Evolutionary conservation across 2,329 filamentous ascomycete genomes (phyloP), one percentile per base, ranked within the genome.

Genomic region (Ceratocystis variospora): DNA sequence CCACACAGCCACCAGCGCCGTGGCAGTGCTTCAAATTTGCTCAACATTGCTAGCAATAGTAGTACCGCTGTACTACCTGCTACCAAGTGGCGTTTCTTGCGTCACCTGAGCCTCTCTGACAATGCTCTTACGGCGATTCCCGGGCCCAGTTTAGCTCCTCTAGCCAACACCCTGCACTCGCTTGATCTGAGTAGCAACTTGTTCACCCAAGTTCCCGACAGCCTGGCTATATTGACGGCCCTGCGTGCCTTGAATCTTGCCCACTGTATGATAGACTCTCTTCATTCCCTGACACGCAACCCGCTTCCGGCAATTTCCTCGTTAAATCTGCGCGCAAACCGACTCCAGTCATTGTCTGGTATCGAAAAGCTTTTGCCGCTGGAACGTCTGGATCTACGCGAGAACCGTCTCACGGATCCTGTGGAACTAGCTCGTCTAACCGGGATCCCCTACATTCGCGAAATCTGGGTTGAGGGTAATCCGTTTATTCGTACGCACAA

Each of bases 261-360:
- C 3, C 89, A 96, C 72, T 97, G 93, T 80, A 96, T 97, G 92
- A 97, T 99, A 69, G 89, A 93, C 71, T 94, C 91, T 17, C 80
- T 99, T 66, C 89, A 95, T 72, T 96, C 93, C 1, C 79, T 99
- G 53, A 86, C 86, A 1, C 86, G 88, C 69, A 94, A 88, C 72
- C 90, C 94, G 12, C 81, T 99, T 4, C 93, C 94, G 33, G 93
- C 94, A 22, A 96, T 99, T 69, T 95, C 89, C 1, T 92, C 92
- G 0, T 79, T 99, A 67, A 97, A 97, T 72, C 82, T 99, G 66
- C 87, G 93, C 67, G 89, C 85, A 62, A 99, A 99, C 74, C 86
- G 92, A 59, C 81, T 99, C 68, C 83, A 85, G 67, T 96, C 91
- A 1, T 83, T 99, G 68, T 90, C 90, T 37, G 94, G 94, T 1